Conservation (phyloP, 2,329 filamentous ascomycete genomes). For the Colletotrichum kahawae region DNA sequence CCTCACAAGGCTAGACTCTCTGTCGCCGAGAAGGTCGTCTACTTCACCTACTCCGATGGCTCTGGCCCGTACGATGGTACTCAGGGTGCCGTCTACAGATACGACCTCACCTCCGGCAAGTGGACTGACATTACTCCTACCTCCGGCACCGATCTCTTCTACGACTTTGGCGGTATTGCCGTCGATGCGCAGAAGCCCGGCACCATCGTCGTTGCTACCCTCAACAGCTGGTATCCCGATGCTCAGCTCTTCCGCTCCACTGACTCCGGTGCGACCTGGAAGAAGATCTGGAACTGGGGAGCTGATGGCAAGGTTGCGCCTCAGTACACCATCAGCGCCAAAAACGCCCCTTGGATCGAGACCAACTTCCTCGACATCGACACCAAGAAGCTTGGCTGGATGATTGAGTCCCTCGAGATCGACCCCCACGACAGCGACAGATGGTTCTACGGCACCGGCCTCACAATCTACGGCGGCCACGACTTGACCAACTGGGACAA, state of each 20-base stretch:
- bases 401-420: conserved; percentile 64
- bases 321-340: conserved; percentile 16
- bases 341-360: conserved; percentile 57
- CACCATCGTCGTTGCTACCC: conserved; percentile 59
- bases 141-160: conserved; percentile 49
- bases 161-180: conserved; percentile 61
- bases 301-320: conserved; percentile 7
- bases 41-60: conserved; percentile 60
- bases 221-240: conserved; percentile 67
- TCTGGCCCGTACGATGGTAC: conserved; percentile 63
- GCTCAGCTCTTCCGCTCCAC: conserved; percentile 60
- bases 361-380: conserved; percentile 52
- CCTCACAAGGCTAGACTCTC: conserved; percentile 60
- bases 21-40: conserved; percentile 50
- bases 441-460: conserved; percentile 65
- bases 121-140: conserved; percentile 65
- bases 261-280: conserved; percentile 60
- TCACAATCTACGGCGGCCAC: conserved; percentile 58
- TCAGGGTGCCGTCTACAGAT: conserved; percentile 57
- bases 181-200: conserved; percentile 59
- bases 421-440: conserved; percentile 64
- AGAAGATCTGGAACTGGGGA: conserved; percentile 52
- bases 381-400: conserved; percentile 61
- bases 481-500: conserved; percentile 62
- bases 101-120: conserved; percentile 49